Evolutionary conservation across 306 rosid genomes (phyloP).

Genomic region (Canavalia ensiformis): DNA sequence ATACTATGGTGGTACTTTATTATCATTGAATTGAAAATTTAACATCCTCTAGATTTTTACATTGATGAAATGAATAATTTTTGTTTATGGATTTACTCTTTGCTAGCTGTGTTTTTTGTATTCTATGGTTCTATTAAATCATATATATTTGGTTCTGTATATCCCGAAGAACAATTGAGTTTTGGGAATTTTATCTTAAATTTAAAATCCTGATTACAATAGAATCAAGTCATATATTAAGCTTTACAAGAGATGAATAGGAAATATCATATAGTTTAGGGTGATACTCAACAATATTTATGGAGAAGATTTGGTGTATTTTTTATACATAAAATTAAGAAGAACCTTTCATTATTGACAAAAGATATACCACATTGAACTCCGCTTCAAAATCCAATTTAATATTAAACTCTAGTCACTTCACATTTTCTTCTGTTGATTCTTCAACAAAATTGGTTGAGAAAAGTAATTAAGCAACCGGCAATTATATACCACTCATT

Average conservation of each 20-base stretch:
- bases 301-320: neutral
- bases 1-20: no score
- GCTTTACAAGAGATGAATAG: neutral
- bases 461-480: neutral
- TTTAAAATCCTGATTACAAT: neutral
- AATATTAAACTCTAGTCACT: neutral
- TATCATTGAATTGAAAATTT: neutral
- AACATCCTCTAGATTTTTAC: neutral
- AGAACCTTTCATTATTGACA: neutral
- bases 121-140: neutral
- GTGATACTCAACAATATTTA: neutral
- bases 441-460: conserved; percentile 9
- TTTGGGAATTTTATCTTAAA: neutral
- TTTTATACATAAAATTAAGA: neutral
- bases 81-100: neutral
- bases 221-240: neutral
- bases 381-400: conserved; percentile 4
- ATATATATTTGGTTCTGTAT: no score
- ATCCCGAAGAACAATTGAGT: neutral
- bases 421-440: neutral
- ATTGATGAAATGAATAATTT: neutral
- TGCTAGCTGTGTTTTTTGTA: conserved; percentile 7
- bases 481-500: neutral
- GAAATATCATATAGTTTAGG: no score
- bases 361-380: neutral